phyloP scores from a whole-genome alignment of 257 asterid species.

The Solanum chaucha region DNA sequence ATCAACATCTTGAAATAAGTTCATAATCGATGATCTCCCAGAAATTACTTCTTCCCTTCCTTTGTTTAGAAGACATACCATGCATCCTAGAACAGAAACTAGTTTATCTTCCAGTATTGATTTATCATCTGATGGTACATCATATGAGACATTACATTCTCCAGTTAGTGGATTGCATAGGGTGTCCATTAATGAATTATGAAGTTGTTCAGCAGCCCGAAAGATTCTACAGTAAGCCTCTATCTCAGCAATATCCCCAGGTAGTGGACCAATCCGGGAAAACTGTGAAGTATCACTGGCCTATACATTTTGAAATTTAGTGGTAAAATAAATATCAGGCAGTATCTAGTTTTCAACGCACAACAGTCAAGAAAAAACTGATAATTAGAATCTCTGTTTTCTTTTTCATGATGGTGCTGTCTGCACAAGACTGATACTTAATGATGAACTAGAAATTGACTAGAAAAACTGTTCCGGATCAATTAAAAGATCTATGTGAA shows the following conservation, averaged over 20 bases:
- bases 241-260: conserved; percentile 98
- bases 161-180: conserved; percentile 92
- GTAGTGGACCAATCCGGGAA: conserved; percentile 87
- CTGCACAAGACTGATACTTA: neutral
- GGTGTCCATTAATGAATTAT: conserved; percentile 83
- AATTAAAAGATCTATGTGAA: neutral
- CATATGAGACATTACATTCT: conserved; percentile 85
- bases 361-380: neutral
- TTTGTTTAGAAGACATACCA: conserved; percentile 87
- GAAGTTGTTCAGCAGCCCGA: conserved; percentile 88
- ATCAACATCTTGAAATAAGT: conserved; percentile 52
- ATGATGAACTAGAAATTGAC: neutral
- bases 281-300: conserved; percentile 42
- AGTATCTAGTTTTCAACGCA: neutral
- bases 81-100: conserved; percentile 96
- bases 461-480: neutral
- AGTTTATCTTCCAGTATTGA: conserved; percentile 77
- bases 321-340: conserved; percentile 8
- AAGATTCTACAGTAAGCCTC: conserved; percentile 98
- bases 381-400: neutral
- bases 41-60: conserved; percentile 88
- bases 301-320: conserved; percentile 25
- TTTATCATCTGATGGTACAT: conserved; percentile 73
- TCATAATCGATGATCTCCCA: conserved; percentile 66
- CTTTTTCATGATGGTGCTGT: neutral